Evolutionary conservation across 225 moss, liverwort and hornwort species (phyloP).

Genomic region (Lunularia cruciata): DNA sequence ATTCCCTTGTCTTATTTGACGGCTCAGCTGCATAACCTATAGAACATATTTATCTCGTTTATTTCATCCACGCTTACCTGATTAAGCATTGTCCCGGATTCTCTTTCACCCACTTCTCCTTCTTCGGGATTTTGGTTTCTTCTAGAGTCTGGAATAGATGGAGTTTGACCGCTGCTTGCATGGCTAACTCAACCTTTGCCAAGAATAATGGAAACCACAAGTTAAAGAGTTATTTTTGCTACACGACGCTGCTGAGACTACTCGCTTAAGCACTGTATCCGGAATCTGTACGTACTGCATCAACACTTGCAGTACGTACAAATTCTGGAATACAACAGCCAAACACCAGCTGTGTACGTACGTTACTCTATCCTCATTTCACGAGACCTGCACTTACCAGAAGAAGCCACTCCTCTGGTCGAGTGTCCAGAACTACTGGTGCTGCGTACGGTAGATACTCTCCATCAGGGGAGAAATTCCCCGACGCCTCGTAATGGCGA

Average conservation of each 20-base stretch:
- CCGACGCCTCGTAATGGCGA: conserved; percentile 66
- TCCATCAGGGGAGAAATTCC: conserved; percentile 78
- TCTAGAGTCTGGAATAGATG: conserved; percentile 62
- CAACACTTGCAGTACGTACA: too few relatives aligned
- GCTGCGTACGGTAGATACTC: conserved; percentile 60
- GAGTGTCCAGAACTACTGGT: conserved; percentile 59
- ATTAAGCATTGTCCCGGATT: conserved; percentile 77
- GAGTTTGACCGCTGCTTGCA: conserved; percentile 70
- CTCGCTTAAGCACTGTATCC: too few relatives aligned
- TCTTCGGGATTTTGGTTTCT: conserved; percentile 74
- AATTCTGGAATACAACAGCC: too few relatives aligned
- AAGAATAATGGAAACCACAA: not conserved
- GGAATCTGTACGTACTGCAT: too few relatives aligned
- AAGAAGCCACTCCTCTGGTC: conserved; percentile 85
- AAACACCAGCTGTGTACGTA: too few relatives aligned
- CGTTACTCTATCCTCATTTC: not conserved
- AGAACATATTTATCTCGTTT: not conserved
- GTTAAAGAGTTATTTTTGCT: not conserved
- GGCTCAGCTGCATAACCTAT: not conserved
- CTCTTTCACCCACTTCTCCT: conserved; percentile 83
- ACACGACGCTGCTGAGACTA: too few relatives aligned
- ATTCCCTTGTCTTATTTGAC: not conserved
- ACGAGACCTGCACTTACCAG: conserved; percentile 36
- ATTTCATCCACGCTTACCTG: conserved; percentile 39
- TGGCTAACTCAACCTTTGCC: conserved; percentile 66